Evolutionary conservation across 2,329 filamentous ascomycete species (phyloP).

Genomic region (Alternaria novae-zelandiae): DNA sequence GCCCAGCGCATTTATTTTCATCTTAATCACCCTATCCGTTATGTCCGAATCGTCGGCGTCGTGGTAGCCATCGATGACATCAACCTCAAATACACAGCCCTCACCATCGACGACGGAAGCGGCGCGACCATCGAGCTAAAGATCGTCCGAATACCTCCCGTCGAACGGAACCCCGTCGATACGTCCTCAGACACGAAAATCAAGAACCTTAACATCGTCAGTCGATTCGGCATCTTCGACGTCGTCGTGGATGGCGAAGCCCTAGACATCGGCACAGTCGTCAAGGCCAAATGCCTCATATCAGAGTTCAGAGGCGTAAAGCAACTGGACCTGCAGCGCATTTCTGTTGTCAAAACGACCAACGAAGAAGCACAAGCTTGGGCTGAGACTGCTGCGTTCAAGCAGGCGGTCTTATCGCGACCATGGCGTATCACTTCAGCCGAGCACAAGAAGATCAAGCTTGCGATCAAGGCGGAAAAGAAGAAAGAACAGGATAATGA

Average conservation of each 20-base stretch:
- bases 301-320: slow-evolving; percentile 57
- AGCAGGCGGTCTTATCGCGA: slow-evolving; percentile 56
- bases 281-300: slow-evolving; percentile 65
- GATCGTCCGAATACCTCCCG: slow-evolving; percentile 50
- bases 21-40: slow-evolving; percentile 61
- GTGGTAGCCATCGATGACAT: slow-evolving; percentile 54
- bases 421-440: slow-evolving; percentile 60
- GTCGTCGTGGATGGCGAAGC: slow-evolving; percentile 38
- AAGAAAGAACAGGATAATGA: slow-evolving; percentile 47
- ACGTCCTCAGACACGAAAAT: slow-evolving; percentile 45
- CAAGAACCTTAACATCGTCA: slow-evolving; percentile 49
- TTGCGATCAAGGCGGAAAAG: slow-evolving; percentile 47
- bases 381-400: slow-evolving; percentile 58
- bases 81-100: slow-evolving; percentile 50
- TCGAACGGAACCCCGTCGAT: slow-evolving; percentile 30
- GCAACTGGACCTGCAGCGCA: slow-evolving; percentile 63
- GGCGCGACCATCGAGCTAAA: slow-evolving; percentile 64
- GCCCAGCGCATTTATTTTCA: slow-evolving; percentile 63
- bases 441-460: slow-evolving; percentile 53
- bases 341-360: slow-evolving; percentile 58
- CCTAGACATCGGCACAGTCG: slow-evolving; percentile 56
- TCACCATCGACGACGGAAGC: slow-evolving; percentile 68
- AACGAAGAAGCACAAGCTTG: slow-evolving; percentile 62
- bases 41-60: slow-evolving; percentile 53
- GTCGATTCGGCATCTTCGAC: slow-evolving; percentile 51